These are phyloP conservation scores for Picochlorum sp. DNA, from an alignment of 139 green algal species.

Conservation along the genomic window DNA sequence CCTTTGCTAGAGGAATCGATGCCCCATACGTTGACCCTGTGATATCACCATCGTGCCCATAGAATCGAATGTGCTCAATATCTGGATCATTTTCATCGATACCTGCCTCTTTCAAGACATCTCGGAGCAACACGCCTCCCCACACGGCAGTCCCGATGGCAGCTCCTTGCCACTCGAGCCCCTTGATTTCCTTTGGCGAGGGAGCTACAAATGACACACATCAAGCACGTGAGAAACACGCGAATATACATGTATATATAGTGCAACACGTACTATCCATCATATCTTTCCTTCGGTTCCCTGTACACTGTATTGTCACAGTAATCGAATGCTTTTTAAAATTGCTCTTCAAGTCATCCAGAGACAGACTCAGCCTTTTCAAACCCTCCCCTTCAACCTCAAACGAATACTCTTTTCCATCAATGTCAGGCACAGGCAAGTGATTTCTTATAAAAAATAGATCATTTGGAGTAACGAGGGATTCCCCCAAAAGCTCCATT, in stretches of 20 bases:
- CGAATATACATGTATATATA: too few relatives aligned
- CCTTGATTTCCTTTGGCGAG: constrained; percentile 44
- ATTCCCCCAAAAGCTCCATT: constrained; percentile 39
- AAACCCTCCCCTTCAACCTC: constrained; percentile 52
- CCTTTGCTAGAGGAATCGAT: constrained; percentile 65
- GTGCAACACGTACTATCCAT: constrained; percentile 4
- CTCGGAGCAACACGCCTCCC: constrained; percentile 58
- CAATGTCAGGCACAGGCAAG: constrained; percentile 64
- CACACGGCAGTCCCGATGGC: constrained; percentile 68
- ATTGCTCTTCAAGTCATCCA: constrained; percentile 59
- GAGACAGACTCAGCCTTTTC: constrained; percentile 37
- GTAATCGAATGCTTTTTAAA: constrained; percentile 68
- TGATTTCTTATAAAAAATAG: constrained; percentile 84
- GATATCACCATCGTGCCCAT: constrained; percentile 56
- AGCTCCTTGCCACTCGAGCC: constrained; percentile 63
- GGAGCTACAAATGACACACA: constrained; percentile 8
- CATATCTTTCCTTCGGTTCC: constrained; percentile 68
- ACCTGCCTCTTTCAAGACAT: constrained; percentile 66
- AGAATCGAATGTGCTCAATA: constrained; percentile 49
- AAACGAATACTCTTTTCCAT: constrained; percentile 30
- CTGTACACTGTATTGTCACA: constrained; percentile 72
- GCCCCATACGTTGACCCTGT: constrained; percentile 41
- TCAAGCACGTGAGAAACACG: too few relatives aligned
- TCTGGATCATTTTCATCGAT: constrained; percentile 22
- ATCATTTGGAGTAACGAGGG: constrained; percentile 61